These are phyloP conservation scores for Ogataea trehaloabstinens DNA, from an alignment of 805 yeast species.

Conservation along the genomic window DNA sequence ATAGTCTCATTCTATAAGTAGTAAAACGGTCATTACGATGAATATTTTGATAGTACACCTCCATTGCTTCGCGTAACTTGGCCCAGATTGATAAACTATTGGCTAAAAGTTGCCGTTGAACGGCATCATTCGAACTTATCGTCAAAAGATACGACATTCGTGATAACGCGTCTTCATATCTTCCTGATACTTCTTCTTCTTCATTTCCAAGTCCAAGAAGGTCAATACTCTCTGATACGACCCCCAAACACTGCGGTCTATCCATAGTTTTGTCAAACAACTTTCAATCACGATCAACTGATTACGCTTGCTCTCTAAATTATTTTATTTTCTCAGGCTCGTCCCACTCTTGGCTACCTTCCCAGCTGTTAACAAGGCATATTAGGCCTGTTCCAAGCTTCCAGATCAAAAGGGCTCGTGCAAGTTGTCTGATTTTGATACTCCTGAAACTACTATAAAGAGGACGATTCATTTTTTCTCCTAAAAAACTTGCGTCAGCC, in stretches of 20 bases:
- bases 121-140: constrained; percentile 13
- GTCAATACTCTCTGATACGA: constrained; percentile 15
- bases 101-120: constrained; percentile 16
- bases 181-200: neutral
- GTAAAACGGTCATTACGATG: constrained; percentile 3
- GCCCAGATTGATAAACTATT: constrained; percentile 23
- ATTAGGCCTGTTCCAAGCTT: too few relatives aligned
- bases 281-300: constrained; percentile 4
- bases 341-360: too few relatives aligned
- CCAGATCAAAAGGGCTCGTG: too few relatives aligned
- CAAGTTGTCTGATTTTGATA: too few relatives aligned
- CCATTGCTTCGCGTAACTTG: constrained; percentile 14
- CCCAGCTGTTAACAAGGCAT: too few relatives aligned
- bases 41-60: constrained; percentile 3
- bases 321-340: too few relatives aligned
- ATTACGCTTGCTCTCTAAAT: neutral
- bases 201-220: constrained; percentile 2
- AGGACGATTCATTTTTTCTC: too few relatives aligned
- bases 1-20: constrained; percentile 13
- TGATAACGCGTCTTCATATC: constrained; percentile 13
- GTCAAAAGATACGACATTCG: constrained; percentile 11
- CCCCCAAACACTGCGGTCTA: constrained; percentile 14
- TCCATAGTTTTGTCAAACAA: constrained; percentile 12
- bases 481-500: too few relatives aligned
- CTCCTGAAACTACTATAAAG: too few relatives aligned